phyloP scores from a whole-genome alignment of 1,284 basidiomycete genomes.

The Apiotrichum gamsii region DNA sequence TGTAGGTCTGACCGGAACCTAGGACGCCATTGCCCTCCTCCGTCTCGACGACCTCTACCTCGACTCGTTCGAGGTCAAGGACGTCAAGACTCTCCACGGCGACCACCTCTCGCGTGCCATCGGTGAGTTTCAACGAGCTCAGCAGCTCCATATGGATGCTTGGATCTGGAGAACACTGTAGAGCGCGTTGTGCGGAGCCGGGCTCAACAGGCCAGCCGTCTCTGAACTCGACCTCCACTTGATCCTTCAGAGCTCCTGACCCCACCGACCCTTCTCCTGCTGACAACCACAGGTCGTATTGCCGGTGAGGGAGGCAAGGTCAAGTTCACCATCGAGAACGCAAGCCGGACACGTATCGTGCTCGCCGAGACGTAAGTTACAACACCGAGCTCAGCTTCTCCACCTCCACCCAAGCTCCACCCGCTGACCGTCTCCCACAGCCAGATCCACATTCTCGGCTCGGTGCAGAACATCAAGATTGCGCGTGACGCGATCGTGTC shows the following conservation, averaged over 20 bases:
- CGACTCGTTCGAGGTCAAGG: slow-evolving; percentile 98
- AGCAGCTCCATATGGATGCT: too few species aligned
- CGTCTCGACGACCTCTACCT: slow-evolving; percentile 95
- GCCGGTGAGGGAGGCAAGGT: slow-evolving; percentile 98
- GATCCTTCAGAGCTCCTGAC: too few species aligned
- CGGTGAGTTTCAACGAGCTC: slow-evolving; percentile 52
- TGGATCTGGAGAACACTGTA: too few species aligned
- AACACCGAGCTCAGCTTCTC: too few species aligned
- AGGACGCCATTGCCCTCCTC: slow-evolving; percentile 93
- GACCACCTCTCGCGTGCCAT: slow-evolving; percentile 95
- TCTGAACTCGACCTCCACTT: not conserved
- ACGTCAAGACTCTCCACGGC: slow-evolving; percentile 95
- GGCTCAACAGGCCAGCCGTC: too few species aligned
- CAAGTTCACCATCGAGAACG: slow-evolving; percentile 97
- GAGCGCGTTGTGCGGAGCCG: too few species aligned
- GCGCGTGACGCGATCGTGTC: slow-evolving; percentile 93
- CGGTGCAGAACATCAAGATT: slow-evolving; percentile 80
- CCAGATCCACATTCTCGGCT: slow-evolving; percentile 56
- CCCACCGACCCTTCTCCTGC: not conserved
- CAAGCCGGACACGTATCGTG: slow-evolving; percentile 89
- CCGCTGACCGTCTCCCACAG: slow-evolving; percentile 21
- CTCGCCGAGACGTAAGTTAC: slow-evolving; percentile 83
- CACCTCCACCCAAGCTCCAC: not conserved
- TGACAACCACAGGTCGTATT: slow-evolving; percentile 67
- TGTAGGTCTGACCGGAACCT: slow-evolving; percentile 8